Evolutionary conservation across 164 flowering plant genomes (phyloP).

Genomic region (Sedum album): DNA sequence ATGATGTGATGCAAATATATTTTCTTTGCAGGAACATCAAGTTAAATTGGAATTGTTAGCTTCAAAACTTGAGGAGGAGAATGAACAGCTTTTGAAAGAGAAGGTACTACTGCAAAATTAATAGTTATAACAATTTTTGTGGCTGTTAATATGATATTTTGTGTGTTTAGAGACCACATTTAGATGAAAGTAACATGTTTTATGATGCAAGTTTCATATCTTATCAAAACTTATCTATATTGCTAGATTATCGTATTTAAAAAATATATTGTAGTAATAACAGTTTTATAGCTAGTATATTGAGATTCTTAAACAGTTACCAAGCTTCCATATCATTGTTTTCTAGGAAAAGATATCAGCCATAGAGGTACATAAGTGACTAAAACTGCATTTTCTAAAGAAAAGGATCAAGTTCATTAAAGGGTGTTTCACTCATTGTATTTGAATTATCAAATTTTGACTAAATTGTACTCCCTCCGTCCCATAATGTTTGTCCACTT

Average conservation of each 20-base stretch:
- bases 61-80: conserved; percentile 58
- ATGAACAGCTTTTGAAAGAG: conserved; percentile 11
- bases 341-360: not conserved
- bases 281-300: too few species aligned
- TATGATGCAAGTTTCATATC: not conserved
- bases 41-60: conserved; percentile 61
- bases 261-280: too few species aligned
- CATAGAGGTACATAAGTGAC: not conserved
- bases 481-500: too few species aligned
- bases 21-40: conserved; percentile 53
- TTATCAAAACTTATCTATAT: not conserved
- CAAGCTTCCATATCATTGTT: not conserved
- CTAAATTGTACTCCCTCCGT: too few species aligned
- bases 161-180: not conserved
- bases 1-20: not conserved
- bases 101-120: conserved; percentile 12
- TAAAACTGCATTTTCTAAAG: not conserved
- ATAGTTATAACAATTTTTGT: not conserved
- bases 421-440: not conserved
- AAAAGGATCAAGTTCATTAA: not conserved
- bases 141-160: not conserved
- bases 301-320: not conserved
- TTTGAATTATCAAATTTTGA: not conserved
- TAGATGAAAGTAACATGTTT: not conserved
- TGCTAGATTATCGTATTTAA: not conserved